These are phyloP conservation scores for Umbelopsis sp. DNA, from an alignment of 371 early-diverging fungal genomes.

Conservation along the genomic window DNA sequence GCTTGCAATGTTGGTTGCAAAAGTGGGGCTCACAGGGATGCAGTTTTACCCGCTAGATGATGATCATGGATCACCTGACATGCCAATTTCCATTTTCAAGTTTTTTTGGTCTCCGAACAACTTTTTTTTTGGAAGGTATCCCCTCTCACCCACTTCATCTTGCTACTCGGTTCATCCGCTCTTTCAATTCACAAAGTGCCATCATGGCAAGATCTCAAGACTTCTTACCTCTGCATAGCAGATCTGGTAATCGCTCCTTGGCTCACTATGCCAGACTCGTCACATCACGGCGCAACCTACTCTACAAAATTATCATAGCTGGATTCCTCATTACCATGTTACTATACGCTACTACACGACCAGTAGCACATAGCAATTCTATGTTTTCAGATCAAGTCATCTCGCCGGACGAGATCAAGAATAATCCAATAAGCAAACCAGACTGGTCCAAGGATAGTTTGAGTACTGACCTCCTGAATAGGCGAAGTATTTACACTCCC, in stretches of 20 bases:
- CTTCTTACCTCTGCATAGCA: constrained; percentile 19
- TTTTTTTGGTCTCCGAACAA: too few species aligned
- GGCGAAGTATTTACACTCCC: constrained; percentile 39
- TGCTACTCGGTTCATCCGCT: neutral
- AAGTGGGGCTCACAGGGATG: too few species aligned
- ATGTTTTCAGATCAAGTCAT: constrained; percentile 6
- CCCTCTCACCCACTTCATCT: neutral
- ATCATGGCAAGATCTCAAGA: constrained; percentile 15
- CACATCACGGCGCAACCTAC: constrained; percentile 14
- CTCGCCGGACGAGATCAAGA: constrained; percentile 15
- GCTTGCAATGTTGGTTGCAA: too few species aligned
- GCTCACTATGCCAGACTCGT: constrained; percentile 6
- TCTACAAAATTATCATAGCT: neutral
- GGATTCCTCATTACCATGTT: neutral
- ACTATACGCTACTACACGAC: neutral
- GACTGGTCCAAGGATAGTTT: neutral
- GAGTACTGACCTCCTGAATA: neutral
- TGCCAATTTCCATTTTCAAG: too few species aligned
- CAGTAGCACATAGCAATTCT: constrained; percentile 6
- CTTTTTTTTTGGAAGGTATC: neutral
- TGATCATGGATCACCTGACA: neutral
- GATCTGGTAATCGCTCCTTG: constrained; percentile 9
- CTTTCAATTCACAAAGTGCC: neutral
- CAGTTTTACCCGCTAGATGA: neutral
- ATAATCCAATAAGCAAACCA: constrained; percentile 7